phyloP scores from a whole-genome alignment of 352 stramenopile genomes.

The Blastocystis sp. region DNA sequence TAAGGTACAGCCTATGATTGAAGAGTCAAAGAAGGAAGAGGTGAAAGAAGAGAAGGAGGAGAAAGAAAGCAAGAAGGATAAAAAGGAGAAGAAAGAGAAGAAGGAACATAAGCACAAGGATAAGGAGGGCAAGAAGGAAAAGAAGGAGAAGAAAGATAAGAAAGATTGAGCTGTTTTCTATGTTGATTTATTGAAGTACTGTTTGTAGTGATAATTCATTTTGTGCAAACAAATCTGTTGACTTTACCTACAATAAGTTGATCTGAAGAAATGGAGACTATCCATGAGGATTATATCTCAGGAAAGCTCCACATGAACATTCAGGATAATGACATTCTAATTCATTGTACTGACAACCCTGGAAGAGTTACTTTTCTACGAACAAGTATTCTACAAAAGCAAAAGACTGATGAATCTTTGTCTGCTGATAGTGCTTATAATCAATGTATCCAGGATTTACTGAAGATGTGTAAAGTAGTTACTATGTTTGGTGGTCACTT shows the following conservation, averaged over 20 bases:
- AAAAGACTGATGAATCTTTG: background rate
- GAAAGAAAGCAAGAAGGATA: slow-evolving; percentile 75
- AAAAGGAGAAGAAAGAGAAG: slow-evolving; percentile 77
- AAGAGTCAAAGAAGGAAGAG: slow-evolving; percentile 70
- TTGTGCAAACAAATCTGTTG: too few relatives aligned
- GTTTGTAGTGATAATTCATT: too few relatives aligned
- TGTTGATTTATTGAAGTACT: too few relatives aligned
- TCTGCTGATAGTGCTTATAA: background rate
- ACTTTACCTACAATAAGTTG: too few relatives aligned
- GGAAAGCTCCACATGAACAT: slow-evolving; percentile 55
- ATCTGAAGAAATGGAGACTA: background rate
- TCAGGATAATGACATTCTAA: slow-evolving; percentile 24
- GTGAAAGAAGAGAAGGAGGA: slow-evolving; percentile 76
- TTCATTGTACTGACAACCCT: slow-evolving; percentile 60
- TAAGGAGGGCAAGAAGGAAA: slow-evolving; percentile 71
- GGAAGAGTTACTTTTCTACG: slow-evolving; percentile 30
- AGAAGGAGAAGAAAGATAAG: slow-evolving; percentile 61
- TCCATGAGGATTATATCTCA: background rate
- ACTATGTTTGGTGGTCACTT: background rate
- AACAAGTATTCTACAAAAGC: slow-evolving; percentile 32
- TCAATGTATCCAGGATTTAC: background rate
- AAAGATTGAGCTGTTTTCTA: background rate
- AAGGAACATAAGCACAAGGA: slow-evolving; percentile 77
- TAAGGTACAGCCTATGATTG: slow-evolving; percentile 72
- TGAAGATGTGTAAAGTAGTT: background rate